Evolutionary conservation across 1,139 yeast species (phyloP).

Genomic region (Eremothecium gossypii): DNA sequence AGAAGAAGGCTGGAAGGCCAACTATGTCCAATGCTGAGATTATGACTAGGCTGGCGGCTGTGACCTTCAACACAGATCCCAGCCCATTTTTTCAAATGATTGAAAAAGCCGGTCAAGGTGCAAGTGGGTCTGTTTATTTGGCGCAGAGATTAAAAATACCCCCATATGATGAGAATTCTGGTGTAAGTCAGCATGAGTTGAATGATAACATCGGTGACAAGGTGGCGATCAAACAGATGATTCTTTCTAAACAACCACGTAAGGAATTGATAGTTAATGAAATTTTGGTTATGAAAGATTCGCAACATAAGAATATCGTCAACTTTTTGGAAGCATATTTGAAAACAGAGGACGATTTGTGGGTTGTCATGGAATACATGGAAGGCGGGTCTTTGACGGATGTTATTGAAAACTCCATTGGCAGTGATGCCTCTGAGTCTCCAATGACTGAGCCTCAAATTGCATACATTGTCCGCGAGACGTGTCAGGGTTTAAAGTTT

Average conservation of each 20-base stretch:
- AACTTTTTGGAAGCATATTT: slow-evolving; percentile 85
- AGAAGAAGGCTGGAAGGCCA: slow-evolving; percentile 51
- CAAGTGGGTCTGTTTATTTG: slow-evolving; percentile 89
- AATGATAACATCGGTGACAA: slow-evolving; percentile 35
- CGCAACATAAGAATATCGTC: slow-evolving; percentile 86
- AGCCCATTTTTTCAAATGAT: slow-evolving; percentile 74
- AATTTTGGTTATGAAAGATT: slow-evolving; percentile 89
- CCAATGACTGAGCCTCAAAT: slow-evolving; percentile 65
- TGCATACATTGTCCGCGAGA: slow-evolving; percentile 82
- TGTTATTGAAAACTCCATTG: slow-evolving; percentile 62
- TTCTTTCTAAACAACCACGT: slow-evolving; percentile 83
- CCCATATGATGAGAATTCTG: slow-evolving; percentile 14
- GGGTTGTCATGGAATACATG: slow-evolving; percentile 97
- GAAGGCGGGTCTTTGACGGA: slow-evolving; percentile 87
- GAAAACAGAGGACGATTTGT: slow-evolving; percentile 51
- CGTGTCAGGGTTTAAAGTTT: slow-evolving; percentile 85
- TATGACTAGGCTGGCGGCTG: slow-evolving; percentile 73
- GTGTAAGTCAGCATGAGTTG: slow-evolving; percentile 10
- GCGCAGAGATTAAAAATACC: slow-evolving; percentile 54
- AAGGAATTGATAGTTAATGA: slow-evolving; percentile 92
- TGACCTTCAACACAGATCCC: slow-evolving; percentile 79
- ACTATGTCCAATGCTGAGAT: slow-evolving; percentile 82
- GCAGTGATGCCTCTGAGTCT: slow-evolving; percentile 31
- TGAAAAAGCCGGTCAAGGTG: slow-evolving; percentile 99
- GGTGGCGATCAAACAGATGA: slow-evolving; percentile 94